phyloP scores from a whole-genome alignment of 306 rosid species.

The Prunus dulcis region DNA sequence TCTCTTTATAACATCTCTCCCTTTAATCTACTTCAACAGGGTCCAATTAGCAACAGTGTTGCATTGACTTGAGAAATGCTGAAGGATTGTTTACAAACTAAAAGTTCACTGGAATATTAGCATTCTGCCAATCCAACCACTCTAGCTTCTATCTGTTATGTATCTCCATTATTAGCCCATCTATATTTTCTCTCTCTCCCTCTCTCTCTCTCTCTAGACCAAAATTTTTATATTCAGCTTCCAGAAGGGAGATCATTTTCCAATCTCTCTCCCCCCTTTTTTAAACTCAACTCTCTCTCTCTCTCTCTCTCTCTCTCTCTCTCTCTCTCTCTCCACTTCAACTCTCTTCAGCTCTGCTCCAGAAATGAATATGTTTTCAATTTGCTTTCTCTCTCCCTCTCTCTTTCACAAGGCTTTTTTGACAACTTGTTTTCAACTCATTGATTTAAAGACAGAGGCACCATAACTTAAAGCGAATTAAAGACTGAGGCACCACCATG shows the following conservation, averaged over 20 bases:
- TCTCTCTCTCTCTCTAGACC: background rate
- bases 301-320: slow-evolving; percentile 17
- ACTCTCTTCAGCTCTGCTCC: slow-evolving; percentile 11
- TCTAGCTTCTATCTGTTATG: background rate
- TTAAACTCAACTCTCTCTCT: slow-evolving; percentile 12
- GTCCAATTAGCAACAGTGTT: slow-evolving; percentile 5
- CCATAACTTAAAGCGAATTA: background rate
- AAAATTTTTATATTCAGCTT: slow-evolving; percentile 8
- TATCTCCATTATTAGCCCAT: slow-evolving; percentile 3
- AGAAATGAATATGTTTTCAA: background rate
- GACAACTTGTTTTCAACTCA: slow-evolving; percentile 13
- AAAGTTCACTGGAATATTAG: slow-evolving; percentile 2
- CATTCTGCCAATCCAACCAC: slow-evolving; percentile 20
- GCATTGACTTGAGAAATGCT: slow-evolving; percentile 15
- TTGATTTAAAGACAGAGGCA: background rate
- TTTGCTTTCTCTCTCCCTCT: background rate
- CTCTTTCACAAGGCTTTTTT: background rate
- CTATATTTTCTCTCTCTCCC: slow-evolving; percentile 5
- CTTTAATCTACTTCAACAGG: slow-evolving; percentile 26
- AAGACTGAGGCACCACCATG: slow-evolving; percentile 21
- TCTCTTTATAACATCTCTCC: slow-evolving; percentile 21
- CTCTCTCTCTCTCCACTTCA: slow-evolving; percentile 2
- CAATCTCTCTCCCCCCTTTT: slow-evolving; percentile 15
- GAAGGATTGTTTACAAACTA: background rate
- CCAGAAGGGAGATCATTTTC: slow-evolving; percentile 29